phyloP scores from a whole-genome alignment of 2,329 filamentous ascomycete genomes.

The Claviceps pazoutovae region DNA sequence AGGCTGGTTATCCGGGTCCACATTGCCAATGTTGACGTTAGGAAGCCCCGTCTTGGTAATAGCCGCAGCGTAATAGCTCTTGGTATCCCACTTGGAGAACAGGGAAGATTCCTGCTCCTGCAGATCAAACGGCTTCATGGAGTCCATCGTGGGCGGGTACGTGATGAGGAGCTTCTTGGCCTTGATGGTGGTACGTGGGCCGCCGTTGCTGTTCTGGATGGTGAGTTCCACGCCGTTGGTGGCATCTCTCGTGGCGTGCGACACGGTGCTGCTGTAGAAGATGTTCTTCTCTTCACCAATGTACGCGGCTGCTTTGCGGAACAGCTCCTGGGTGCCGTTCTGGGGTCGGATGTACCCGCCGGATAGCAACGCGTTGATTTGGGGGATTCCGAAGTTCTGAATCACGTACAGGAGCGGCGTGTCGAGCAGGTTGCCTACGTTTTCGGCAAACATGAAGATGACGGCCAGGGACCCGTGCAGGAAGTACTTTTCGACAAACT shows the following conservation, averaged over 20 bases:
- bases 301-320: conserved; percentile 12
- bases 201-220: conserved; percentile 11
- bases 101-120: conserved; percentile 16
- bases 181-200: conserved; percentile 15
- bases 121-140: conserved; percentile 19
- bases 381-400: conserved; percentile 14
- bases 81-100: conserved; percentile 21
- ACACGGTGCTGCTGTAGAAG: conserved; percentile 13
- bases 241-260: conserved; percentile 9
- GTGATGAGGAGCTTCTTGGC: conserved; percentile 23
- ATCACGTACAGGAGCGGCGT: conserved; percentile 26
- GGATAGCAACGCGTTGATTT: conserved; percentile 1
- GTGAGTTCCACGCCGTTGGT: conserved; percentile 12
- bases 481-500: conserved; percentile 27
- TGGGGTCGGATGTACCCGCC: conserved; percentile 5
- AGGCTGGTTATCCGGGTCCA: conserved; percentile 7
- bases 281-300: conserved; percentile 12
- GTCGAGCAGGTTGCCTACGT: conserved; percentile 24
- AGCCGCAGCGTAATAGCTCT: conserved; percentile 19
- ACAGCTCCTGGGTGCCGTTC: conserved; percentile 10
- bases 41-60: conserved; percentile 15
- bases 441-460: conserved; percentile 22
- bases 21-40: conserved; percentile 11
- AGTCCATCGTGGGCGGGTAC: conserved; percentile 20
- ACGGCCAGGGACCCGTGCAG: conserved; percentile 21